Base-by-base conservation (phyloP, 1,284 basidiomycete species). In the Ceratobasidium sp. region DNA sequence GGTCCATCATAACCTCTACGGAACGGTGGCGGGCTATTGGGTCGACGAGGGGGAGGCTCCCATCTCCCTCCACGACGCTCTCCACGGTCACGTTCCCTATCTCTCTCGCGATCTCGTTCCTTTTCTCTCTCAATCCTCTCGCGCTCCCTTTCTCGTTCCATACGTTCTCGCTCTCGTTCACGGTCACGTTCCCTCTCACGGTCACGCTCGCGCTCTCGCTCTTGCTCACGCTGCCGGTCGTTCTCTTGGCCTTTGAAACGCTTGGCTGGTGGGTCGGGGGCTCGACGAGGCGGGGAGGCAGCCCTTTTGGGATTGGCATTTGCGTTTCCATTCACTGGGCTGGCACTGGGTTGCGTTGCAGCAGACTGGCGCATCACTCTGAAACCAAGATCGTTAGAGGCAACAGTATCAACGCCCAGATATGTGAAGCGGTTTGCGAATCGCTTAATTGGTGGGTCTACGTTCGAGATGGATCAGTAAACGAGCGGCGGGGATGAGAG, bases 391-490 rank as follows among this genome's bases (percentile, higher is more conserved):
- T 99, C 96, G 34, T 91, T 89, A 14, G 89, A 86, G 0, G 95
- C 95, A 76, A 98, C 96, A 31, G 94, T 90, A 79, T 98, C 96
- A 22, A 93, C 90, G 48, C 90, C 90, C 49, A 92, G 86, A 81
- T 97, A 97, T n/a, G 90, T 92, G 81, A 95, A 92, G 43, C 95
- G 87, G 79, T 95, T 91, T 0, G 95, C 94, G 77, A 98, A 96
- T 1, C 94, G 91, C 81, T 97, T 95, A 80, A 97, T 93, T 0
- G 93, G 90, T 0, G 93, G 89, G 80, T 97, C 96, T 95, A 29
- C 6, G 31, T 41, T 49, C 19, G 63, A 34, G 8, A 5, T 16
- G 48, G 8, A 24, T 34, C 14, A 1, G 22, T 13, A 13, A 56
- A 48, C 27, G 46, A 76, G 63, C 51, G 11, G 37, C 34, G 19